A percentile compares a stretch with the other conserved stretches of the same genome.
Evolutionary conservation across 495 filamentous ascomycete genomes (phyloP).

Genomic region (Astrothelium subdiscretum): DNA sequence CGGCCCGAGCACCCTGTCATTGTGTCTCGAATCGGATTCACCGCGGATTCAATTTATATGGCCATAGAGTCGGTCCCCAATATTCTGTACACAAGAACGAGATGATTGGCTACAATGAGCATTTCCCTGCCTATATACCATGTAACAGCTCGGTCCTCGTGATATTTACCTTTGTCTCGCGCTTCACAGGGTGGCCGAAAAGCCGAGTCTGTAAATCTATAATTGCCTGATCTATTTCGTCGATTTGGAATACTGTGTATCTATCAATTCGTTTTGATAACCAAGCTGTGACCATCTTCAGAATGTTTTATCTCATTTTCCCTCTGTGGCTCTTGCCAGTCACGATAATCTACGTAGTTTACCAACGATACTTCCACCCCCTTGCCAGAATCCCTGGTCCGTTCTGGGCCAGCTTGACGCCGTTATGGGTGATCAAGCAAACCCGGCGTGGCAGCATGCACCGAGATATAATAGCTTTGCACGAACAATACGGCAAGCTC

Average conservation of each 20-base stretch:
- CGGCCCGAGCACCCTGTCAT: too few species aligned
- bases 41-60: too few species aligned
- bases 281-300: not conserved
- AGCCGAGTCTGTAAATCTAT: too few species aligned
- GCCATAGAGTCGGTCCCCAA: too few species aligned
- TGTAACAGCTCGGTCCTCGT: too few species aligned
- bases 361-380: slow-evolving; percentile 13
- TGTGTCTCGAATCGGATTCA: too few species aligned
- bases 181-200: too few species aligned
- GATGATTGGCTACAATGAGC: too few species aligned
- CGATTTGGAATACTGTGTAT: not conserved
- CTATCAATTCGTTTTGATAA: not conserved
- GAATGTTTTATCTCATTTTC: not conserved
- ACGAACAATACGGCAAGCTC: slow-evolving; percentile 17
- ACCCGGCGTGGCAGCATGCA: slow-evolving; percentile 21
- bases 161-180: too few species aligned
- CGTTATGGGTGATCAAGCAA: slow-evolving; percentile 22
- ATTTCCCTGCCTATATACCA: too few species aligned
- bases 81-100: too few species aligned
- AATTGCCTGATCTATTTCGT: too few species aligned
- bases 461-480: slow-evolving; percentile 14
- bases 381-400: slow-evolving; percentile 22
- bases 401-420: slow-evolving; percentile 16
- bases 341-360: slow-evolving; percentile 10
- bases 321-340: not conserved